These are phyloP conservation scores for Daphne laureola DNA, from an alignment of 441 rosid genomes.

Conservation along the genomic window DNA sequence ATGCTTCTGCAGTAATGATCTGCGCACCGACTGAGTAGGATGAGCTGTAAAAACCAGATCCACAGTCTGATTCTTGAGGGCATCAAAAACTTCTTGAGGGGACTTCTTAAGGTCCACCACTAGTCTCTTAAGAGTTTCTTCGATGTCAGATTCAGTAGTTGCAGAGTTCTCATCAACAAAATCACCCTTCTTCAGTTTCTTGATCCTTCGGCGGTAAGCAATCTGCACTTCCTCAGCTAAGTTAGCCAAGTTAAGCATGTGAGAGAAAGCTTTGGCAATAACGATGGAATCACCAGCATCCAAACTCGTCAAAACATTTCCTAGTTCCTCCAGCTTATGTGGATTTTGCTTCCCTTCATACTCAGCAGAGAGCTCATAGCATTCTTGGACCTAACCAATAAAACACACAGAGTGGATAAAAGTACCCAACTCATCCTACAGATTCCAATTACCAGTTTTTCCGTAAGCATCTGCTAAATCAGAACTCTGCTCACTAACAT, in stretches of 20 bases:
- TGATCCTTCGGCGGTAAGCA: conserved; percentile 70
- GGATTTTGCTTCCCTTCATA: conserved; percentile 80
- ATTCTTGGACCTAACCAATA: conserved; percentile 71
- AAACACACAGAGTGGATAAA: conserved; percentile 3
- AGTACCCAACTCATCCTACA: neutral
- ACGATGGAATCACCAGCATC: conserved; percentile 97
- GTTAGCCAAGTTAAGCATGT: conserved; percentile 96
- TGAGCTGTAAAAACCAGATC: conserved; percentile 98
- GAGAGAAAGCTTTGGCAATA: conserved; percentile 71
- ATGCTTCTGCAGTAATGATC: conserved; percentile 94
- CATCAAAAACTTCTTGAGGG: conserved; percentile 86
- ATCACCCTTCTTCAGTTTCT: conserved; percentile 84
- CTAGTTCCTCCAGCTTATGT: conserved; percentile 80
- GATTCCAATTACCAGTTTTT: conserved; percentile 7
- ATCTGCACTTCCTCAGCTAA: conserved; percentile 94
- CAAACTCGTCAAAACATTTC: conserved; percentile 65
- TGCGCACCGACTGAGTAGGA: conserved; percentile 89
- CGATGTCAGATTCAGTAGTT: conserved; percentile 87
- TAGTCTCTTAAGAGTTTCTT: conserved; percentile 81
- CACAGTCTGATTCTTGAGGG: conserved; percentile 91
- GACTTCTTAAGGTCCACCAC: conserved; percentile 71
- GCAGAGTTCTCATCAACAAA: conserved; percentile 79
- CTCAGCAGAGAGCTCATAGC: conserved; percentile 86
- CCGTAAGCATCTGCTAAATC: neutral
- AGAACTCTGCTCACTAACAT: neutral